Conservation (phyloP, 306 rosid genomes). For the Quercus berberidifolia region DNA sequence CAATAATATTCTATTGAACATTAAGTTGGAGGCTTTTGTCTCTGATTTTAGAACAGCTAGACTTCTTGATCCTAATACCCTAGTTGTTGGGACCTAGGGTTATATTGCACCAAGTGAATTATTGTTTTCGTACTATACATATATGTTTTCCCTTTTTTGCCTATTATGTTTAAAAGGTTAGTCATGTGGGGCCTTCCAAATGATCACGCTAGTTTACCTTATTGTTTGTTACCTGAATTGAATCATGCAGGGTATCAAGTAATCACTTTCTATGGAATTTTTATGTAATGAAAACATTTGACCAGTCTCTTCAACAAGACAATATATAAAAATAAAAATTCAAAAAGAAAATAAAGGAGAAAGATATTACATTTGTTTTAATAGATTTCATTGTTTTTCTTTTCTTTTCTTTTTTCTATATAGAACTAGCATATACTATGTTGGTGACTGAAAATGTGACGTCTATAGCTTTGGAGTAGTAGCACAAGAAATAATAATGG, state of each 20-base stretch:
- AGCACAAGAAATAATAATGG: slow-evolving; percentile 20
- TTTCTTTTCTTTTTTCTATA: background rate
- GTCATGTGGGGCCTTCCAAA: too few relatives aligned
- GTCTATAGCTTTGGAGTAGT: slow-evolving; percentile 24
- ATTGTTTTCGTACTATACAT: background rate
- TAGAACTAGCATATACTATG: background rate
- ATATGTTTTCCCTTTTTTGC: background rate
- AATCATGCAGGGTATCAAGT: background rate
- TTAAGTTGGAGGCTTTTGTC: too few relatives aligned
- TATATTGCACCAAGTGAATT: slow-evolving; percentile 17
- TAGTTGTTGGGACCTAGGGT: slow-evolving; percentile 6
- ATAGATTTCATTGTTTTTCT: too few relatives aligned
- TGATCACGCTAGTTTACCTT: too few relatives aligned
- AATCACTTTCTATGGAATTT: background rate
- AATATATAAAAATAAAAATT: too few relatives aligned
- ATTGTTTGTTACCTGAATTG: too few relatives aligned
- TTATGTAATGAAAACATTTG: too few relatives aligned
- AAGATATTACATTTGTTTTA: background rate
- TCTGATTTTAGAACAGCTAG: too few relatives aligned
- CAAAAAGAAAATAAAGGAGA: background rate
- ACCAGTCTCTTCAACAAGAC: too few relatives aligned
- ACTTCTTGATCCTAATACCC: background rate
- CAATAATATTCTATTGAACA: too few relatives aligned
- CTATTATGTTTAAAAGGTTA: too few relatives aligned
- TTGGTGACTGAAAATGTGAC: slow-evolving; percentile 10